Percentiles rank a stretch among this genome's conserved stretches.
phyloP scores from a whole-genome alignment of 768 basidiomycete species.

The Lentinula aciculospora region DNA sequence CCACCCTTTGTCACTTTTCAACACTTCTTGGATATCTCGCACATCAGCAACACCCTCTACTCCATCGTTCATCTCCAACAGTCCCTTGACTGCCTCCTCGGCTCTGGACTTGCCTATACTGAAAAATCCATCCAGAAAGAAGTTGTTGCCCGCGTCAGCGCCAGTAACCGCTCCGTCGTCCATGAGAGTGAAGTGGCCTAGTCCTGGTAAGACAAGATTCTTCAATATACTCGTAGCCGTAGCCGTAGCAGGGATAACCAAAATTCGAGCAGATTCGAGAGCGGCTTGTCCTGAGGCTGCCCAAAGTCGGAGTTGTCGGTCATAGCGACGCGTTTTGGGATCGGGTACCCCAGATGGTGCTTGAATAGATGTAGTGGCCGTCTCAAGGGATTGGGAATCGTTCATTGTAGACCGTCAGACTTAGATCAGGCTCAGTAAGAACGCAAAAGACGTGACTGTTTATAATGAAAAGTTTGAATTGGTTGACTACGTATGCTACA shows the following conservation, averaged over 20 bases:
- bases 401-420: slow-evolving; percentile 15
- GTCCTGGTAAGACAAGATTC: slow-evolving; percentile 94
- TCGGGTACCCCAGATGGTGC: slow-evolving; percentile 60
- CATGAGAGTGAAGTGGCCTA: slow-evolving; percentile 93
- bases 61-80: slow-evolving; percentile 83
- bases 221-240: slow-evolving; percentile 89
- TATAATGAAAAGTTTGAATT: no score
- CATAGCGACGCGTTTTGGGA: slow-evolving; percentile 85
- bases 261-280: slow-evolving; percentile 66
- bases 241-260: slow-evolving; percentile 77
- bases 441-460: no score
- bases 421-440: no score
- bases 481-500: no score
- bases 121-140: slow-evolving; percentile 77
- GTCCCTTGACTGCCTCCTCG: slow-evolving; percentile 66
- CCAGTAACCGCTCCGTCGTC: slow-evolving; percentile 56
- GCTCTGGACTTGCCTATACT: slow-evolving; percentile 81
- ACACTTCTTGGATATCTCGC: slow-evolving; percentile 48
- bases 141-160: slow-evolving; percentile 91
- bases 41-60: slow-evolving; percentile 68
- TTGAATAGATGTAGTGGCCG: slow-evolving; percentile 31
- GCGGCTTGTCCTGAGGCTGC: neutral
- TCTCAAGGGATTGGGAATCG: slow-evolving; percentile 43
- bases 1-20: slow-evolving; percentile 49
- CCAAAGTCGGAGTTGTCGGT: slow-evolving; percentile 84